Evolutionary conservation across 768 basidiomycete species (phyloP), one percentile per base, ranked within the genome.

Genomic region (Imleria badia): DNA sequence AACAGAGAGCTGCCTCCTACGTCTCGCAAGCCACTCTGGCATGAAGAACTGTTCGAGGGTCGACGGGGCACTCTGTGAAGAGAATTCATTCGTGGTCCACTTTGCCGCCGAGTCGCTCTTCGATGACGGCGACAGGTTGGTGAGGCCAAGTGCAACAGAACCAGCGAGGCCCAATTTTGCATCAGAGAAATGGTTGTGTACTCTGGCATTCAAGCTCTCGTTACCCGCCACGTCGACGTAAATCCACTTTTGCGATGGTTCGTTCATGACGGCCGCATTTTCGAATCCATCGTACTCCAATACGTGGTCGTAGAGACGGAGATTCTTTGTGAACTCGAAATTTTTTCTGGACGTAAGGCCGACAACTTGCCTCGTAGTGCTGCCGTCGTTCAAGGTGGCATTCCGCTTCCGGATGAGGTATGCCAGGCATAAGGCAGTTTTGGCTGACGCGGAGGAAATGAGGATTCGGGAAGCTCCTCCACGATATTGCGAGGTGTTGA

Each of bases 351-450:
- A 87, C 6, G 87, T 88, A 1, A 88, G 70, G 6, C 86, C 87
- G 11, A 88, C 63, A 11, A 87, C 63, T 39, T 70, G 75, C 26
- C 73, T 67, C 55, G 10, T 67, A 23, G 52, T 17, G 35, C 17
- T 10, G 15, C 2, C 15, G 7, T 33, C 19, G 20, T 38, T 13
- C 8, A 26, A 33, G 4, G 41, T 20, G 23, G 60, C 52, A 20
- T 73, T 60, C 23, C 83, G 80, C 54, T 81, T 81, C 7, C 72
- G 64, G 22, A 86, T 73, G 48, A 80, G 72, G 60, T 86, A 86
- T 5, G 86, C 86, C 19, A 86, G 73, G 55, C 82, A 85, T 66
- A 87, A 86, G 0, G 86, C 85, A 1, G 86, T 88, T 62, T 88
- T 88, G 26, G 86, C 79, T 3, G 86, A 88, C 0, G 86, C 87